phyloP scores from a whole-genome alignment of 2,329 filamentous ascomycete species.

The Macrophomina phaseolina region DNA sequence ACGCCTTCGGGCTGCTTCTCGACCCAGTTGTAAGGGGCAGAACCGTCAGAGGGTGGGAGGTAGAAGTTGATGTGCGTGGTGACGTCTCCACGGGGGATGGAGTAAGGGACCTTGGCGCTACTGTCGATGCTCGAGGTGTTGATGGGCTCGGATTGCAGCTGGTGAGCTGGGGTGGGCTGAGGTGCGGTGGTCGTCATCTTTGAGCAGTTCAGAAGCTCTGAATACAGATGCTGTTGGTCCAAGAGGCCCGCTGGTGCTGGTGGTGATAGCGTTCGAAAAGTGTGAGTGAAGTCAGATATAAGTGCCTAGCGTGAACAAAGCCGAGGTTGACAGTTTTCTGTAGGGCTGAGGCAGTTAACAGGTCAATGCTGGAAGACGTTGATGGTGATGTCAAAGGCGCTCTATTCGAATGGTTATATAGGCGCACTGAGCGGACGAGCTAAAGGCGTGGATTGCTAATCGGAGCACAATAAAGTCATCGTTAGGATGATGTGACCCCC shows the following conservation, averaged over 20 bases:
- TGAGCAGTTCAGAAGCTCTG: neutral
- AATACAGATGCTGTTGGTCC: neutral
- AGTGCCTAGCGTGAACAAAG: neutral
- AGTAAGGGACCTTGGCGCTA: conserved; percentile 35
- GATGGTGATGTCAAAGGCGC: conserved; percentile 10
- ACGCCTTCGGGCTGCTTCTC: conserved; percentile 65
- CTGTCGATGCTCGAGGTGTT: conserved; percentile 37
- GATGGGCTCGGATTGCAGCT: conserved; percentile 40
- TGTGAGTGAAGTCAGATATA: too few species aligned
- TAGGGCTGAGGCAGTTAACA: neutral
- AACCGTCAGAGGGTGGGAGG: conserved; percentile 63
- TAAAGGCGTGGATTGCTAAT: conserved; percentile 14
- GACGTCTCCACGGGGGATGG: conserved; percentile 65
- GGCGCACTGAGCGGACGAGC: neutral
- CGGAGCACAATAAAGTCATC: conserved; percentile 15
- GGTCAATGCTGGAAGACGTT: neutral
- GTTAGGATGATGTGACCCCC: conserved; percentile 19
- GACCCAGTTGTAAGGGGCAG: conserved; percentile 70
- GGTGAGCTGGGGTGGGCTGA: conserved; percentile 50
- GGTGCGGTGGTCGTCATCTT: conserved; percentile 53
- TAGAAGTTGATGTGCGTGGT: conserved; percentile 71
- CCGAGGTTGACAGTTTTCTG: neutral
- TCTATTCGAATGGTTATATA: conserved; percentile 14
- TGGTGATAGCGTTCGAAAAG: too few species aligned
- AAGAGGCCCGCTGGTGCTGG: too few species aligned